Evolutionary conservation across 345 rosid species (phyloP).

Genomic region (Streptanthus diversifolius): DNA sequence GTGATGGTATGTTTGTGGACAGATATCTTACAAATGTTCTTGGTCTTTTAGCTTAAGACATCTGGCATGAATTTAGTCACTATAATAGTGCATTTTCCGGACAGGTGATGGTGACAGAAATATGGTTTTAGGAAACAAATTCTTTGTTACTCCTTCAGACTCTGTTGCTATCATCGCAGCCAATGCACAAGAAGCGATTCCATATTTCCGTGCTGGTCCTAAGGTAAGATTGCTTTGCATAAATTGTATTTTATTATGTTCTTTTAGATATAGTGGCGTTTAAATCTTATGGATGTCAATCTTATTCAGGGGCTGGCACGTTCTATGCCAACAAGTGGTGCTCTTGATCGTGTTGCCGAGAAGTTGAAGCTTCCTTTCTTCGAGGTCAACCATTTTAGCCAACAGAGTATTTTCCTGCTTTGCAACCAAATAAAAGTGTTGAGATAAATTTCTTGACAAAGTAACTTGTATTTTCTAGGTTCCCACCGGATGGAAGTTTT

Average conservation of each 20-base stretch:
- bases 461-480: constrained; percentile 49
- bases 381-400: constrained; percentile 51
- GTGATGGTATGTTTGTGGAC: constrained; percentile 64
- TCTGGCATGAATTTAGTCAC: background rate
- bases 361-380: constrained; percentile 78
- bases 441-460: constrained; percentile 15
- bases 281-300: constrained; percentile 1
- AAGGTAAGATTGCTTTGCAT: constrained; percentile 47
- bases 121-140: constrained; percentile 81
- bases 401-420: background rate
- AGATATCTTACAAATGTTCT: constrained; percentile 2
- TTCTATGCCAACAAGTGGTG: constrained; percentile 98
- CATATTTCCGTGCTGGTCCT: constrained; percentile 70
- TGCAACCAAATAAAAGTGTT: background rate
- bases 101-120: constrained; percentile 97
- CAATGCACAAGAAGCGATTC: constrained; percentile 79
- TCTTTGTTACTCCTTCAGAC: constrained; percentile 92
- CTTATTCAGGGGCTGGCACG: constrained; percentile 77
- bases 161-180: constrained; percentile 95
- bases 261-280: background rate
- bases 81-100: constrained; percentile 11
- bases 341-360: constrained; percentile 90
- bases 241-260: background rate
- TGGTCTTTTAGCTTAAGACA: background rate
- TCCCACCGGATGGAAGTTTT: constrained; percentile 96